Base-by-base conservation (phyloP, 306 rosid species). In the Begonia peltatifolia region DNA sequence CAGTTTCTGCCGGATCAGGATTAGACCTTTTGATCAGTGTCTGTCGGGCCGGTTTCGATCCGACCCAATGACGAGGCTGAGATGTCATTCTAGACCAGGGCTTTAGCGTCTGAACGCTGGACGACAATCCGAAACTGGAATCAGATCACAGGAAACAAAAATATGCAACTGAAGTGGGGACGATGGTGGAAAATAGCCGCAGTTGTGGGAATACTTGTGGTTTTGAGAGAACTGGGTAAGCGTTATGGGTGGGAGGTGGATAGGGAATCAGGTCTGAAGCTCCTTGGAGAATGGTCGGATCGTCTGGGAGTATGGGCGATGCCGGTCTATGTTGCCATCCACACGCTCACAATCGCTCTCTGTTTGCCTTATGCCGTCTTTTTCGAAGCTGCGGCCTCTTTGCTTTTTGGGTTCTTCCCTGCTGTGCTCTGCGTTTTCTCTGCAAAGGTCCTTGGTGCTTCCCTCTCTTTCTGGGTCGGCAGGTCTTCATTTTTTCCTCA, bases 391-490 rank as follows among this genome's bases (percentile, higher is more conserved):
- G 79, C 79, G 14, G 79, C 93, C 53, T 76, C 95, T 52, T 69
- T 86, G 36, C 85, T 90, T 35, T 90, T 90, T 57, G 99, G 94
- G 22, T 90, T 81, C 73, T 50, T 80, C 56, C 79, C 86, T 3
- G 94, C 85, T 8, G 66, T 90, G 1, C 62, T 77, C 25, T 86
- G 80, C 55, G 99, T 90, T 70, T 83, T 90, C 79, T 60, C 77
- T 2, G 99, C 99, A 25, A 90, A 90, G 83, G 42, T 90, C 14
- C 84, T 86, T 13, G 99, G 84, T 2, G 99, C 95, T 0, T 90
- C 95, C 30, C 84, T 86, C 57, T 86, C 99, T 1, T 90, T 90
- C 66, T 71, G 72, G 64, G 66, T 90, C 74, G 99, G 95, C 64
- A 86, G 97, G 97, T 84, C 48, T 44, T 10, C 30, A 23, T 49